These are phyloP conservation scores for Carex cristatella DNA, from an alignment of 176 grass and related monocot species.

Conservation along the genomic window DNA sequence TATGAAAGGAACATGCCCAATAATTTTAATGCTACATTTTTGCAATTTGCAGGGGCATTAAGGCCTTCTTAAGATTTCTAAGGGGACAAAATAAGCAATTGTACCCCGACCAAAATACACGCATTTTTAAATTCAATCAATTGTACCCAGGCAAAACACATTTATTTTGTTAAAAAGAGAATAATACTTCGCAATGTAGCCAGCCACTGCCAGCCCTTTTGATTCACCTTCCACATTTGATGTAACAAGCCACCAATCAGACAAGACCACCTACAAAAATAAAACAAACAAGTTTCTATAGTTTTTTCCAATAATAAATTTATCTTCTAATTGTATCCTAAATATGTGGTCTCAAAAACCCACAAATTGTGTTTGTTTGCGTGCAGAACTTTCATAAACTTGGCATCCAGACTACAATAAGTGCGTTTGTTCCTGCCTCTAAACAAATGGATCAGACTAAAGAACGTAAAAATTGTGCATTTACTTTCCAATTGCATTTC, in stretches of 20 bases:
- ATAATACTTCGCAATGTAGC: background rate
- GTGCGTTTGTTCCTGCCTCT: background rate
- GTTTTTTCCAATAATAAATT: background rate
- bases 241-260: slow-evolving; percentile 3
- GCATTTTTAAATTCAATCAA: background rate
- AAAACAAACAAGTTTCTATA: background rate
- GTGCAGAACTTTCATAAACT: background rate
- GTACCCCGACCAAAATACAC: background rate
- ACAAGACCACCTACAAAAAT: slow-evolving; percentile 3
- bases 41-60: background rate
- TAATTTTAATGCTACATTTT: background rate
- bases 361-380: background rate
- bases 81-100: background rate
- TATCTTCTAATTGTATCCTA: background rate
- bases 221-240: background rate
- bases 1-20: background rate
- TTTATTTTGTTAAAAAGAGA: background rate
- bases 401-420: too few species aligned
- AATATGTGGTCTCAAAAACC: background rate
- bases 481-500: background rate
- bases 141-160: background rate
- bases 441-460: background rate
- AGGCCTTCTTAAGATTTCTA: background rate
- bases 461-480: background rate
- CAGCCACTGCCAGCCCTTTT: background rate